phyloP scores from a whole-genome alignment of 2,329 filamentous ascomycete genomes.

The Trichophyton equinum region DNA sequence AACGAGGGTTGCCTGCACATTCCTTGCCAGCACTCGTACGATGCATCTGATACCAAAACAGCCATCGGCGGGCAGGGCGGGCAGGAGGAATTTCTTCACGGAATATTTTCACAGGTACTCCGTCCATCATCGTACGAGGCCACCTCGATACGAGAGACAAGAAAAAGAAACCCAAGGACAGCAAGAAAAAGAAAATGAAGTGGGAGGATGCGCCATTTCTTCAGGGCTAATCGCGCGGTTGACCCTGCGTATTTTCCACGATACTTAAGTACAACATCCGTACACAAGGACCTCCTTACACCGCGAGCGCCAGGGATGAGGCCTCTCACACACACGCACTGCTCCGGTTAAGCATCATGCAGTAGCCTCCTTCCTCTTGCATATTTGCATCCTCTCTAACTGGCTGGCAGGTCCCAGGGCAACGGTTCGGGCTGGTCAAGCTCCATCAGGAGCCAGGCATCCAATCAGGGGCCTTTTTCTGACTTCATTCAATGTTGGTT shows the following conservation, averaged over 20 bases:
- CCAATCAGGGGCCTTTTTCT: slow-evolving; percentile 8
- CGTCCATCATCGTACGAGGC: not conserved
- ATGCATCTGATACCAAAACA: not conserved
- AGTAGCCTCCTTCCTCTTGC: not conserved
- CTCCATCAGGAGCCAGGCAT: slow-evolving; percentile 5
- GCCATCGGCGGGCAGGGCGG: not conserved
- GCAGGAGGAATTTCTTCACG: not conserved
- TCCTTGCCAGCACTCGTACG: not conserved
- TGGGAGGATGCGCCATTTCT: not conserved
- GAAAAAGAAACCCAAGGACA: not conserved
- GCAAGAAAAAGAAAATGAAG: not conserved
- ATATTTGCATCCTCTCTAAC: not conserved
- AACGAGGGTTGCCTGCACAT: not conserved
- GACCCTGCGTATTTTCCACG: not conserved
- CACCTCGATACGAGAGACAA: not conserved
- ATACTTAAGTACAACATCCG: not conserved
- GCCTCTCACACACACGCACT: not conserved
- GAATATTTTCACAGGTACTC: not conserved
- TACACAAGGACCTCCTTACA: not conserved
- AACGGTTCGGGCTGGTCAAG: slow-evolving; percentile 11
- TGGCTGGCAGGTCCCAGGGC: slow-evolving; percentile 9
- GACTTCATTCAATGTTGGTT: slow-evolving; percentile 10
- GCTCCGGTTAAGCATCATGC: not conserved
- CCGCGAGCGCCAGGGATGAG: not conserved
- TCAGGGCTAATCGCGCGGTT: slow-evolving; percentile 6